Percentiles rank a stretch among this genome's conserved stretches.
Evolutionary conservation across 768 basidiomycete genomes (phyloP).

Genomic region (Boletus eberwhitei): DNA sequence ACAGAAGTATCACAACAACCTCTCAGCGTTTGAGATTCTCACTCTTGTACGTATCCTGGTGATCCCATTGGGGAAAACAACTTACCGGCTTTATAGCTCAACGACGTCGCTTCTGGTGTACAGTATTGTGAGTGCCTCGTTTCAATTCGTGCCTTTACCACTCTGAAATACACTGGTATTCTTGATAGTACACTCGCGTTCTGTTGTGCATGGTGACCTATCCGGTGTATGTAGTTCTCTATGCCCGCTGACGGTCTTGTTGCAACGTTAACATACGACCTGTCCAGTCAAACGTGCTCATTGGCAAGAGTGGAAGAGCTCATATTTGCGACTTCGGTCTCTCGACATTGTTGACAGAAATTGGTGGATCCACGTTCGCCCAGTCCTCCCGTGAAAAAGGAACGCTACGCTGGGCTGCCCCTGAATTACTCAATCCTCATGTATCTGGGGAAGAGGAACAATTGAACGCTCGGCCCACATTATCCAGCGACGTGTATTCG

Average conservation of each 20-base stretch:
- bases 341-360: constrained; percentile 4
- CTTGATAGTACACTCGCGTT: neutral
- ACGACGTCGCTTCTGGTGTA: neutral
- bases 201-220: constrained; percentile 10
- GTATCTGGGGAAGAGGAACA: neutral
- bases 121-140: constrained; percentile 1
- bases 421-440: neutral
- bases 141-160: neutral
- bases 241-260: neutral
- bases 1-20: neutral
- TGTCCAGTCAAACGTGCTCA: constrained; percentile 6
- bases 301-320: neutral
- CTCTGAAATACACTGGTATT: neutral
- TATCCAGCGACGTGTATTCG: constrained; percentile 3
- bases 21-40: neutral
- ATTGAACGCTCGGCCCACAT: neutral
- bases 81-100: neutral
- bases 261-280: neutral
- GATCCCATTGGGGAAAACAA: neutral
- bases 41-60: neutral
- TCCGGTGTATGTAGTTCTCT: constrained; percentile 1
- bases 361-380: neutral
- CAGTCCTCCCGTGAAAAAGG: neutral
- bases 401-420: neutral
- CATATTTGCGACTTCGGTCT: constrained; percentile 6